A percentile compares a stretch with the other conserved stretches of the same genome.
Evolutionary conservation across 2,329 filamentous ascomycete genomes (phyloP).

Genomic region (Aspergillus jensenii): DNA sequence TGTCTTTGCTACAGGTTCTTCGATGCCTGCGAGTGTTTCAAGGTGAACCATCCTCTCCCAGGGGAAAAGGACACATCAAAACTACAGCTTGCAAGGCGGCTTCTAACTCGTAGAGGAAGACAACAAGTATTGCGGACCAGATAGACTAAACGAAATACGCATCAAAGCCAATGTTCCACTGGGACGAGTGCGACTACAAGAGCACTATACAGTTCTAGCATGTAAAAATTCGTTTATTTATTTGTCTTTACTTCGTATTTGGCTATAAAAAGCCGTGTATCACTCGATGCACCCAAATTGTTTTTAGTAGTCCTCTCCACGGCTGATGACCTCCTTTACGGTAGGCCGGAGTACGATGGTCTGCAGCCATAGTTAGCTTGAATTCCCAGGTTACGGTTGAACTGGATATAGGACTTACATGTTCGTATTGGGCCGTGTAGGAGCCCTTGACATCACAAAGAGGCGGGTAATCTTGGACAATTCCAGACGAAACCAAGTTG

Average conservation of each 20-base stretch:
- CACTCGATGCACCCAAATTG: neutral
- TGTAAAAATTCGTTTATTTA: conserved; percentile 1
- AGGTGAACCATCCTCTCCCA: too few species aligned
- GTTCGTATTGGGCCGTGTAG: conserved; percentile 92
- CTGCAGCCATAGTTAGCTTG: conserved; percentile 42
- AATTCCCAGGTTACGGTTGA: neutral
- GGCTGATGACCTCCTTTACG: conserved; percentile 84
- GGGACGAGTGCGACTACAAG: neutral
- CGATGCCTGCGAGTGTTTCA: too few species aligned
- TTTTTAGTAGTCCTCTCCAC: conserved; percentile 76
- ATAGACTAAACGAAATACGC: too few species aligned
- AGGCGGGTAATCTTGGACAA: conserved; percentile 88
- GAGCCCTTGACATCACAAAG: conserved; percentile 90
- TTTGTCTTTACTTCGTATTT: neutral
- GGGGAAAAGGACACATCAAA: too few species aligned
- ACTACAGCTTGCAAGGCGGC: too few species aligned
- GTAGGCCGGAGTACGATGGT: conserved; percentile 75
- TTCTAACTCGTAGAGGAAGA: too few species aligned
- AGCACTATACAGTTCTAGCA: neutral
- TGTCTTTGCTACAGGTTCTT: too few species aligned
- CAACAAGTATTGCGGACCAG: too few species aligned
- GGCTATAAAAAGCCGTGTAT: neutral
- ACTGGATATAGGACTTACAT: conserved; percentile 62
- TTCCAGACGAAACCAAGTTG: conserved; percentile 75
- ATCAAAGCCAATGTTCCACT: too few species aligned